phyloP scores from a whole-genome alignment of 768 basidiomycete genomes.

The Tricholoma furcatifolium region DNA sequence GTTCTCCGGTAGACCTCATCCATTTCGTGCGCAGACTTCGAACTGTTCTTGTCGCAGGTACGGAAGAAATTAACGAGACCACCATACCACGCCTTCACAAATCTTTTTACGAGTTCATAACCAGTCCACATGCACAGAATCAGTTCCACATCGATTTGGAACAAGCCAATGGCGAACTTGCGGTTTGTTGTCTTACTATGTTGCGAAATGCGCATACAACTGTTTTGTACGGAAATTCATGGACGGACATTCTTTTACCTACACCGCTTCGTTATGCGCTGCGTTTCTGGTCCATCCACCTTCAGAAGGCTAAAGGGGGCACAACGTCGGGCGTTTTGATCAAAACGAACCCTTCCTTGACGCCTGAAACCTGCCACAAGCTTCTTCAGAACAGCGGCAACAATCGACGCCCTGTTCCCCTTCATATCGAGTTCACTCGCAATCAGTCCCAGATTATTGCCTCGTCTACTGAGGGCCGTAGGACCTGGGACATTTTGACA shows the following conservation, averaged over 20 bases:
- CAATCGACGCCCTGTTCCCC: neutral
- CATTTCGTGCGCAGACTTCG: conserved; percentile 13
- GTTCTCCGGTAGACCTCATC: conserved; percentile 10
- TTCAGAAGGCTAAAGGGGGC: neutral
- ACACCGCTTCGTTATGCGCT: conserved; percentile 1
- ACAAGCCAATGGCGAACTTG: conserved; percentile 1
- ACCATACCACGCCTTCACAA: conserved; percentile 16
- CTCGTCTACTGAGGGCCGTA: neutral
- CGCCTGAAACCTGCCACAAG: neutral
- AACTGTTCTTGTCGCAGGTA: conserved; percentile 14
- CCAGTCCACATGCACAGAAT: conserved; percentile 1
- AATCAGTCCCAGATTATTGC: neutral
- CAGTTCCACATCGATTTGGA: conserved; percentile 1
- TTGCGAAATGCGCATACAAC: neutral
- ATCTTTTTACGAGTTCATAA: conserved; percentile 15
- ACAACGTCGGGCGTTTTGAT: neutral
- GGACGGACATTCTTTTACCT: neutral
- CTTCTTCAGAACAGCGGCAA: neutral
- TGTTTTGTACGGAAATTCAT: neutral
- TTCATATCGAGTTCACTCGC: neutral
- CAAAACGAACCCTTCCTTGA: neutral
- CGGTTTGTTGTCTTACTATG: neutral
- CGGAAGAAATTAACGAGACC: conserved; percentile 2
- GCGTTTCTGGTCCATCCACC: conserved; percentile 3
- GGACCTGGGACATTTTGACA: neutral